Conservation (phyloP, 1,284 basidiomycete genomes). For the Kwoniella shivajii region DNA sequence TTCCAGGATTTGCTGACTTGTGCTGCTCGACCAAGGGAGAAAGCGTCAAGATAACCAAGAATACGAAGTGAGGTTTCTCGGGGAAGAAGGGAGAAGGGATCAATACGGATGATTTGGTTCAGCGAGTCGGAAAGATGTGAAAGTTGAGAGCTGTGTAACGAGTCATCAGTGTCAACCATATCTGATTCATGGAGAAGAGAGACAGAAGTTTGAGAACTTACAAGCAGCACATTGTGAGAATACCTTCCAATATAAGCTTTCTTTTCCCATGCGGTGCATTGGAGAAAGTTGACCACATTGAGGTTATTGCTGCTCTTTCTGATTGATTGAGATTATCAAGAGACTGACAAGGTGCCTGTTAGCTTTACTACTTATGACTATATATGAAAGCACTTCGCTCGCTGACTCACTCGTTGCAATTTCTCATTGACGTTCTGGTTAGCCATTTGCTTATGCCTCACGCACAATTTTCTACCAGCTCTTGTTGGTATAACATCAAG, state of each 20-base stretch:
- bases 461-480: conserved; percentile 51
- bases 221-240: conserved; percentile 99
- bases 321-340: conserved; percentile 87
- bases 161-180: neutral
- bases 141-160: conserved; percentile 67
- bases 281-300: conserved; percentile 96
- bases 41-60: conserved; percentile 91
- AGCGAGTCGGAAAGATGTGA: conserved; percentile 93
- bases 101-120: conserved; percentile 86
- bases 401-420: conserved; percentile 77
- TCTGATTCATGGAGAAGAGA: neutral
- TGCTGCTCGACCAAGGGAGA: conserved; percentile 90
- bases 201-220: conserved; percentile 29
- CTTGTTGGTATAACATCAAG: conserved; percentile 38
- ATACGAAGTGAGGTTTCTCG: conserved; percentile 88
- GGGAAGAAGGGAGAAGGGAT: conserved; percentile 90
- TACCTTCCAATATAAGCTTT: conserved; percentile 90
- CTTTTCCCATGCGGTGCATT: conserved; percentile 87
- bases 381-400: neutral
- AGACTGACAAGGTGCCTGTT: conserved; percentile 62
- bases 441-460: conserved; percentile 88
- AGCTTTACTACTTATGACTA: neutral
- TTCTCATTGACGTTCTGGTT: conserved; percentile 92
- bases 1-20: conserved; percentile 90
- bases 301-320: conserved; percentile 86